Conservation (phyloP, 2,329 filamentous ascomycete genomes). For the Cytospora schulzeri region DNA sequence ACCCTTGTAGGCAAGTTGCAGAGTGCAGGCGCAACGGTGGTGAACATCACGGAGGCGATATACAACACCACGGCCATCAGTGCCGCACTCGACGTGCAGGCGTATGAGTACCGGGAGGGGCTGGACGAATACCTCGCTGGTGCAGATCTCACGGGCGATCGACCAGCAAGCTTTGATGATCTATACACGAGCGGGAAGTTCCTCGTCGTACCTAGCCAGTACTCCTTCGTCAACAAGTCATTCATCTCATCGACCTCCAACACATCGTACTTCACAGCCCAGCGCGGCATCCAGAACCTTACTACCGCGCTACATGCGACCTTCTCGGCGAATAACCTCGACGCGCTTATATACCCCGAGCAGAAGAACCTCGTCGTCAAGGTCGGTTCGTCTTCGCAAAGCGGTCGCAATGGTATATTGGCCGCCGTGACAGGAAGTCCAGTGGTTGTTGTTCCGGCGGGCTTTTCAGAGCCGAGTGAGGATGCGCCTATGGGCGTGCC, state of each 20-base stretch:
- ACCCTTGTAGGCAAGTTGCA: conserved; percentile 48
- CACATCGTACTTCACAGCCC: conserved; percentile 49
- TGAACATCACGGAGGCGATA: conserved; percentile 50
- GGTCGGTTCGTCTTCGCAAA: conserved; percentile 57
- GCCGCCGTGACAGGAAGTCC: conserved; percentile 45
- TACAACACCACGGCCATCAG: conserved; percentile 56
- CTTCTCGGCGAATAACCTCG: conserved; percentile 51
- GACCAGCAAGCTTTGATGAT: conserved; percentile 48
- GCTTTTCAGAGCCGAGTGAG: conserved; percentile 50
- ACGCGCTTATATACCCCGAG: conserved; percentile 65
- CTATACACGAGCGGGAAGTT: conserved; percentile 55
- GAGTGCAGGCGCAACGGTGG: conserved; percentile 49
- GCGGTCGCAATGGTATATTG: conserved; percentile 54
- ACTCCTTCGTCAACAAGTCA: conserved; percentile 54
- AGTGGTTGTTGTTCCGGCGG: conserved; percentile 51
- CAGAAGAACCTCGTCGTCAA: conserved; percentile 65
- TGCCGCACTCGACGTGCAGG: conserved; percentile 58
- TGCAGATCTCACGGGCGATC: conserved; percentile 43
- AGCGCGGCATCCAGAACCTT: conserved; percentile 53
- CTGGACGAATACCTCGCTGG: conserved; percentile 58
- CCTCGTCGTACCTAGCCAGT: conserved; percentile 61
- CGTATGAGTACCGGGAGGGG: conserved; percentile 59
- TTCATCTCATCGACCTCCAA: conserved; percentile 52
- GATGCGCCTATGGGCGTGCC: conserved; percentile 61
- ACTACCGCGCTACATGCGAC: conserved; percentile 52